These are phyloP conservation scores for Sphaerulina musiva DNA, from an alignment of 2,329 filamentous ascomycete genomes.

Conservation along the genomic window DNA sequence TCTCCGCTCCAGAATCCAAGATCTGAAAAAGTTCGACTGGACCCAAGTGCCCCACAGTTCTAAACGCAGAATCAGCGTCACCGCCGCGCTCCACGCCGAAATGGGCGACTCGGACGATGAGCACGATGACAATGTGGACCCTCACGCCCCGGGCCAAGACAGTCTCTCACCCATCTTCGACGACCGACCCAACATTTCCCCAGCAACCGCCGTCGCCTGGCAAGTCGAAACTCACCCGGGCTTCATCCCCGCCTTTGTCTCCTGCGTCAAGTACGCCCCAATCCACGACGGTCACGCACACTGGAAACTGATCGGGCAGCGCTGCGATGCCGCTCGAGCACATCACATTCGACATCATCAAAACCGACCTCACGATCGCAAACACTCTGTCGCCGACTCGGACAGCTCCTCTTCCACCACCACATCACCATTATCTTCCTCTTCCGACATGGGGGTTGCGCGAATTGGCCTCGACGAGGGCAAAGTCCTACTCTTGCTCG, in stretches of 20 bases:
- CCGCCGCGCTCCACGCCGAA: conserved; percentile 5
- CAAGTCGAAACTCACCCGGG: conserved; percentile 61
- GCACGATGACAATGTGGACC: conserved; percentile 14
- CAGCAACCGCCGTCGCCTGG: conserved; percentile 61
- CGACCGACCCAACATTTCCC: conserved; percentile 48
- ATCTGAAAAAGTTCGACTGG: conserved; percentile 7
- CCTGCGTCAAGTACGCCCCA: conserved; percentile 62
- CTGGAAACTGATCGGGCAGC: conserved; percentile 53
- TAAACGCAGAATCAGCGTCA: conserved; percentile 5
- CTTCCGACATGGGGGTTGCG: conserved; percentile 12
- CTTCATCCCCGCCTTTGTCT: conserved; percentile 65
- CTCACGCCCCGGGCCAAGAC: conserved; percentile 18
- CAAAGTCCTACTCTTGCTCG: conserved; percentile 60
- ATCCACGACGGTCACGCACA: conserved; percentile 57
- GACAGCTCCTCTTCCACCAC: background rate
- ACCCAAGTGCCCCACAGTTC: conserved; percentile 3
- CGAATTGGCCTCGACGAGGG: conserved; percentile 37
- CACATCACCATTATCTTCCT: background rate
- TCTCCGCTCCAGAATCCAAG: background rate
- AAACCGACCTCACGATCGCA: background rate
- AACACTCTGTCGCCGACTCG: conserved; percentile 1
- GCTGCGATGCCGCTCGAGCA: conserved; percentile 42
- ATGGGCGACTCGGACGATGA: background rate
- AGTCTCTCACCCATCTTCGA: conserved; percentile 42
- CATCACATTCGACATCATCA: background rate